phyloP scores from a whole-genome alignment of 2,329 filamentous ascomycete species.

The Xylariaceae sp. region DNA sequence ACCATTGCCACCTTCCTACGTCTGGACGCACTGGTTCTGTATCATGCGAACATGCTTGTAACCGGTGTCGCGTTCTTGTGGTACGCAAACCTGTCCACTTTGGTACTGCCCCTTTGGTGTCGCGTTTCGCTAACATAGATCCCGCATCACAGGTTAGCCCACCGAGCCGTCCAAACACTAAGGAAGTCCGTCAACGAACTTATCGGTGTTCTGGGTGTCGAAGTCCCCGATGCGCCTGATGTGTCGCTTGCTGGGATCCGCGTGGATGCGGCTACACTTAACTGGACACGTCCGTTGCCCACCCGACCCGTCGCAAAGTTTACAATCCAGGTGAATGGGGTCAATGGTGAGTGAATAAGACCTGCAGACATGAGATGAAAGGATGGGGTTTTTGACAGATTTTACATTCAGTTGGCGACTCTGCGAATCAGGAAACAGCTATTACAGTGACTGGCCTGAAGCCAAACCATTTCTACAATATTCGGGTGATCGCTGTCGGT shows the following conservation, averaged over 20 bases:
- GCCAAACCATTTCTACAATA: constrained; percentile 88
- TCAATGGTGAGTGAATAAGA: constrained; percentile 69
- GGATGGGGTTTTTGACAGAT: constrained; percentile 24
- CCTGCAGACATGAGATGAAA: constrained; percentile 1
- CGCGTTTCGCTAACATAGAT: constrained; percentile 24
- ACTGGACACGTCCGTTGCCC: constrained; percentile 79
- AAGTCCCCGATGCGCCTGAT: constrained; percentile 88
- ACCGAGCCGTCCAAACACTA: constrained; percentile 85
- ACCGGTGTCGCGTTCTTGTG: constrained; percentile 59
- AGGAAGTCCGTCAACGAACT: constrained; percentile 90
- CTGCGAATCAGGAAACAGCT: constrained; percentile 79
- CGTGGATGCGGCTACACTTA: constrained; percentile 83
- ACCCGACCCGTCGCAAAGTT: constrained; percentile 80
- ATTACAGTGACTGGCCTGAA: constrained; percentile 88
- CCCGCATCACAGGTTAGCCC: constrained; percentile 68
- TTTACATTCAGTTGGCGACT: constrained; percentile 73
- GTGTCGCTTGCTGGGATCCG: constrained; percentile 91
- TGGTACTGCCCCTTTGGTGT: background rate
- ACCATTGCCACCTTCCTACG: constrained; percentile 48
- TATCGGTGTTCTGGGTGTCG: constrained; percentile 88
- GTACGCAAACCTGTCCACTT: constrained; percentile 47
- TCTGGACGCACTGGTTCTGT: constrained; percentile 53
- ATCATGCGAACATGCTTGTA: constrained; percentile 61
- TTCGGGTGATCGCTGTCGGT: constrained; percentile 90
- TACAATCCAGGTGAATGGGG: constrained; percentile 90